Base-by-base conservation (phyloP, 306 rosid species). In the Dryas drummondii region DNA sequence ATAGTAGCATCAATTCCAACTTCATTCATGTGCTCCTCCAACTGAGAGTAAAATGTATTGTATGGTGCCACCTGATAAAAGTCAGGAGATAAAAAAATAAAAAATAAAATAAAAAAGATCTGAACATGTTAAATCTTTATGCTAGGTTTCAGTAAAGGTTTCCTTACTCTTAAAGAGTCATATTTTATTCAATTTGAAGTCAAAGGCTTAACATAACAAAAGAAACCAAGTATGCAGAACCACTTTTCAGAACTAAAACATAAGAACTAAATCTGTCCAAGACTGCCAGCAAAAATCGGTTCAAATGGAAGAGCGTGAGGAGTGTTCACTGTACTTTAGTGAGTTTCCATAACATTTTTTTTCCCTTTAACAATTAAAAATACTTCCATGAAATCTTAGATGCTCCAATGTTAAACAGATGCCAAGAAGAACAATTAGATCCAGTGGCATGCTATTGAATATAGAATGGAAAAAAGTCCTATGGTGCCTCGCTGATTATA, bases 41-140 rank as follows among this genome's bases (percentile, higher is more conserved):
- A 83, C 60, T 86, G 96, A 55, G 92, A 63, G 81, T 96, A 96
- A 86, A 83, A 90, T 54, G 99, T 92, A 69, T 96, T 96, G 89
- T 90, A 96, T 0, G 99, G 99, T 50, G 99, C 98, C 80, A 96
- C 99, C 99, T 94, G 81, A 71, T 5, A 72, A 79, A 51, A 76
- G 61, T 62, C 41, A 56, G 52, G 27, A 42, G 26, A 17, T 7
- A 57, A 40, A 75, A n/a, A 77, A 22, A n/a, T n/a, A n/a, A n/a
- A n/a, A n/a, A n/a, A n/a, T n/a, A n/a, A n/a, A n/a, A n/a, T n/a
- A 32, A 1, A 32, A 32, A 32, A 32, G 22, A 71, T 71, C 27
- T 3, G n/a, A 78, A 46, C 12, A 55, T 5, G 55, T 55, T 78
- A 27, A 55, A 77, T 6, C 58, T 44, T 47, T 42, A 64, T n/a